A percentile compares a stretch with the other conserved stretches of the same genome.
These are phyloP conservation scores for Sequoia sempervirens DNA, from an alignment of 75 land plant genomes.

Conservation along the genomic window DNA sequence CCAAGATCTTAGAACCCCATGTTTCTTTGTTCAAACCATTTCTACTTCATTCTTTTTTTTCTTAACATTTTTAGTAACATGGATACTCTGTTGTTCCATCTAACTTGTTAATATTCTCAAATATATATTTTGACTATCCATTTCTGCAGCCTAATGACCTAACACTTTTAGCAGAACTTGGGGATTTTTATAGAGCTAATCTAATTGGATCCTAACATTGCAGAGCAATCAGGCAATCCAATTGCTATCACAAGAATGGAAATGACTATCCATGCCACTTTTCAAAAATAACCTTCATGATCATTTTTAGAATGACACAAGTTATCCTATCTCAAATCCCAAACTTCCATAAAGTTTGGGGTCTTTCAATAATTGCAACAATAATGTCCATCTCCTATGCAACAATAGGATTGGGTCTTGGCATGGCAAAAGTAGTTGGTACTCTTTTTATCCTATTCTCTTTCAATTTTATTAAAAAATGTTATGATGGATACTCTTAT, in stretches of 20 bases:
- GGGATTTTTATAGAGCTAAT: neutral
- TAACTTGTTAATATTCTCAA: neutral
- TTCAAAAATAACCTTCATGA: neutral
- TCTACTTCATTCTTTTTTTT: too few relatives aligned
- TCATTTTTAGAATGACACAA: constrained; percentile 15
- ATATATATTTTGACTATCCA: neutral
- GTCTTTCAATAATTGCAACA: constrained; percentile 7
- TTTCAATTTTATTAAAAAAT: neutral
- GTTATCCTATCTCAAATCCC: constrained; percentile 16
- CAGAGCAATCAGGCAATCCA: constrained; percentile 16
- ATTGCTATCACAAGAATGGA: constrained; percentile 22
- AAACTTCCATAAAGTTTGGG: constrained; percentile 16
- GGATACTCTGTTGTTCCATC: neutral
- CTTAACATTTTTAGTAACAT: neutral
- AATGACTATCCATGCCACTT: constrained; percentile 8
- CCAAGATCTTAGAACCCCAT: too few relatives aligned
- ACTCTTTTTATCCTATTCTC: neutral
- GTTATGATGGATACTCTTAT: neutral
- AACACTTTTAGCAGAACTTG: neutral
- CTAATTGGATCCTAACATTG: constrained; percentile 2
- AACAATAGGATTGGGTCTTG: constrained; percentile 21
- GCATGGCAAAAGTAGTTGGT: constrained; percentile 15
- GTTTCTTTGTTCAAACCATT: neutral
- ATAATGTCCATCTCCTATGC: constrained; percentile 18
- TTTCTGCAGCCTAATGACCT: neutral